Evolutionary conservation across 2,329 filamentous ascomycete species (phyloP), one percentile per base, ranked within the genome.

Genomic region (Talaromyces sp.): DNA sequence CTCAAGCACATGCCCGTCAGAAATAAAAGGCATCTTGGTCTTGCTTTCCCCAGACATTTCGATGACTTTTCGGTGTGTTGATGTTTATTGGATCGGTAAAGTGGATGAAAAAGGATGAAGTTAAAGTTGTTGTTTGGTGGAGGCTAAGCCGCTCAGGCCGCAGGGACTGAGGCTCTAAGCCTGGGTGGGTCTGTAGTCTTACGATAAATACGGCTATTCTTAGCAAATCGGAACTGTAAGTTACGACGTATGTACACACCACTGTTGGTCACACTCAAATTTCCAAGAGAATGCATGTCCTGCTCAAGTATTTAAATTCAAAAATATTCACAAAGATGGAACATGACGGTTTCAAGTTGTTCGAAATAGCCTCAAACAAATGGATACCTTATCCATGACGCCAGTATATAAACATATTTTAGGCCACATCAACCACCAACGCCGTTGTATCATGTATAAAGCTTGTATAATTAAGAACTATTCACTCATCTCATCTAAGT

Each of bases 1-100:
- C 65, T 73, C 67, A 4, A 80, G 73, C 19, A 78, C 71, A 62
- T 76, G 73, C 33, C 79, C 79, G 59, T 77, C 75, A 13, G 78
- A 80, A 39, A 81, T 68, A 61, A 80, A 81, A 3, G 75, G 73
- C 1, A 56, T 3, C 6, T 61, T 68, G 68, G 17, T 70, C 68
- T 37, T 73, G 70, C 47, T 66, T 62, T 72, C 66, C 11, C 72
- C 63, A 17, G 78, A 71, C 78, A 80, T 80, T 64, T 56, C 73
- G 66, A 37, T 50, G 63, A 17, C 19, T 31, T 56, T n/a, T 33
- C 25, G 1, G 25, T 31, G 10, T 22, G 37, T 56, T 39, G 52
- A 9, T 39, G 31, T 15, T 37, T 15, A 15, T 19, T 22, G 22
- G 52, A 56, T 37, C 2, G n/a, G 37, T 15, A 22, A 19, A 35